Base-by-base conservation (phyloP, 345 rosid genomes). In the Heritiera fomes region DNA sequence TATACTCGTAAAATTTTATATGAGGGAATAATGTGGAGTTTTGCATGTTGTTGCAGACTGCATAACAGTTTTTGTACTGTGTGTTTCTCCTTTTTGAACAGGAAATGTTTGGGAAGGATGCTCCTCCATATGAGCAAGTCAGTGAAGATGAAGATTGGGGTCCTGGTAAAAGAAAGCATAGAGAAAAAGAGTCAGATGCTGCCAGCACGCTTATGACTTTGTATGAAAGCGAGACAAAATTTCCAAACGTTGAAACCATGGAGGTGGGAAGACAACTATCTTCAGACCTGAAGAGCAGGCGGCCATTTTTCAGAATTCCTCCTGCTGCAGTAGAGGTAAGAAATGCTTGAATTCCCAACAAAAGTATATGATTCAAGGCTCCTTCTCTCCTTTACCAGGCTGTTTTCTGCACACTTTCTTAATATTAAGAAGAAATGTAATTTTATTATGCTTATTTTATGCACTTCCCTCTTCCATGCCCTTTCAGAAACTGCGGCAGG, bases 91-190 rank as follows among this genome's bases (percentile, higher is more conserved):
- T 50, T n/a, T 87, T 40, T 56, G 52, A 40, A 40, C 77, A 96
- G 99, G 99, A 94, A 87, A 94, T 96, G 98, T 96, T 96, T 79
- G 99, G 99, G 74, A 96, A 91, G 86, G 99, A 94, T 85, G 93
- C 91, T 74, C 83, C 81, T 70, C 80, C 83, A 60, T 84, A 80
- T 63, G 99, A 93, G 77, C 94, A 88, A 86, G 84, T 86, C 66
- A 96, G 97, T 47, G 99, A 96, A 85, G 99, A 96, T 84, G 99
- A 96, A 87, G 99, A 96, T 78, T 96, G 98, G 99, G 99, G 99
- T 84, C 99, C 99, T 52, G 79, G 83, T 53, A 91, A 88, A 81
- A 89, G 89, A 87, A 92, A 89, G 81, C 86, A 91, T 75, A 91
- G 89, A 82, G 88, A 59, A 86, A 94, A 90, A 81, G 98, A 91